Base-by-base conservation (phyloP, 2,329 filamentous ascomycete species). In the Botrytis cinerea region DNA sequence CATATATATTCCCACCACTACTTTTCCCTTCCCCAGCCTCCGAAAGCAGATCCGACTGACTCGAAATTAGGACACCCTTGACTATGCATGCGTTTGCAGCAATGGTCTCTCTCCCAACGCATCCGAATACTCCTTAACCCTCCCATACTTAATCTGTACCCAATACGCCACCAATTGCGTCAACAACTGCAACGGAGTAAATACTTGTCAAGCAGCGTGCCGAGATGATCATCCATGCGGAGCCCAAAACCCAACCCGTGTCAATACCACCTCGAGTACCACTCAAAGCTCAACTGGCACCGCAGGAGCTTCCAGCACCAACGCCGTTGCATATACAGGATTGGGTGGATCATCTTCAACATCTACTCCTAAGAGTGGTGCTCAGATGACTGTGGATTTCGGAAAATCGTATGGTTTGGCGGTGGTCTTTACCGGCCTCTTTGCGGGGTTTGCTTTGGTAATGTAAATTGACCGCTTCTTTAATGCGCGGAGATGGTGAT, bases 61-160 rank as follows among this genome's bases (percentile, higher is more conserved):
- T 60, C 35, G 28, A 25, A 32, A 46, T 38, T 72, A 91, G 88
- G 80, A 86, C 70, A 84, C 85, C 32, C 86, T 95, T 68, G 86
- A 84, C n/a, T 95, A 91, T 83, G 85, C 86, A 76, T 96, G 93
- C 82, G 85, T 93, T 78, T 96, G 93, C 84, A 86, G 86, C 75
- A 86, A 92, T 80, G 87, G 88, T 80, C 81, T 86, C 75, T 83
- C 87, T 70, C 93, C 93, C 77, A 94, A 95, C 83, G 83, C 93
- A 67, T 89, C 91, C 79, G 87, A 95, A 83, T 96, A 92, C 87
- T 91, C 90, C 32, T 86, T 93, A 78, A 95, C 93, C 1, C 85
- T 96, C 40, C 93, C 93, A 48, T 95, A 89, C 87, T 93, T 90
- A 84, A 86, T 90, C 78, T 96, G 93, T 87, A 86, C 86, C 64